Evolutionary conservation across 139 green algal genomes (phyloP), one percentile per base, ranked within the genome.

Genomic region (Haematococcus sp.): DNA sequence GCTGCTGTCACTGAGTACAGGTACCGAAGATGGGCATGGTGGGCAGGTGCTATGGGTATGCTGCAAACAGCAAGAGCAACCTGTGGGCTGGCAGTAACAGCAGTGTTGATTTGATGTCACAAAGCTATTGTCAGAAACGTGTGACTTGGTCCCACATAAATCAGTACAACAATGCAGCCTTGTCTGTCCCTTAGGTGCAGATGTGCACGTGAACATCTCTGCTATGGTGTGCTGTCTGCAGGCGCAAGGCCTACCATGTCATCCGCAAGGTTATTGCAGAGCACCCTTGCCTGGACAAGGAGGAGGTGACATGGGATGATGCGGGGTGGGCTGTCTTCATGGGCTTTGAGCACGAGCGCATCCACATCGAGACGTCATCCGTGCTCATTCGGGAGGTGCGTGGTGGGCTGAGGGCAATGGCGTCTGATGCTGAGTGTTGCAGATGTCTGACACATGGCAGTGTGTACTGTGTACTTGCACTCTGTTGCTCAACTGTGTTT

Each of bases 331-430:
- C 90, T 1, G 16, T 94, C 3, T 89, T 91, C 82, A 93, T 95
- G 90, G 76, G 86, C 75, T 89, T 93, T 76, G 90, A 95, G 79
- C 90, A 95, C 74, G 90, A 95, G 82, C 81, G 87, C 74, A 95
- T 95, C 58, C 90, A 95, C 64, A 35, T 71, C 22, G 64, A 71
- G 40, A 71, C 64, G 25, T 59, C 64, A 15, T 43, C 22, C 25
- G 64, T 71, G 64, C 84, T 94, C 30, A 89, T 93, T 61, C 80
- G 90, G 0, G 90, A 92, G 84, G 81, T 91, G 76, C 46, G 81
- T 4, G 9, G 31, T 2, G 22, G 23, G 16, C 17, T 9, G 13
- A 4, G 27, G n/a, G 25, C 58, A n/a, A 60, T 25, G 52, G 20
- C 52, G 15, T 15, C 16, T 55, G 46, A 55, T 55, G 46, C 15